These are phyloP conservation scores for Globisporangium uncinulatum DNA, from an alignment of 352 stramenopile species.

Conservation along the genomic window DNA sequence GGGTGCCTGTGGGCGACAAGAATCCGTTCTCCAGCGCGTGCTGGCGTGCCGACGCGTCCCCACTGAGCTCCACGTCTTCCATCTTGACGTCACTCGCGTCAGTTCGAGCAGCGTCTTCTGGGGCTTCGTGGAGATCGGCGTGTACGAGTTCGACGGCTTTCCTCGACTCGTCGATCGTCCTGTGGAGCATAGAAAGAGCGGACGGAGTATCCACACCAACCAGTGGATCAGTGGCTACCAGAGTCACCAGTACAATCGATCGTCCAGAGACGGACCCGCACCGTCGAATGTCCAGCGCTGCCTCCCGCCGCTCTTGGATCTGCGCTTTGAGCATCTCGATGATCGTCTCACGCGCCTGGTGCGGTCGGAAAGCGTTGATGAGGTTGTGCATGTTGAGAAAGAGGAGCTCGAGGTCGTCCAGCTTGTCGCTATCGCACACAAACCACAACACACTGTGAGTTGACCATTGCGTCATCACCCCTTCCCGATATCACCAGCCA, in stretches of 20 bases:
- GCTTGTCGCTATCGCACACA: slow-evolving; percentile 66
- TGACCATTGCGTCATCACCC: too few relatives aligned
- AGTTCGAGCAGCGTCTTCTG: slow-evolving; percentile 28
- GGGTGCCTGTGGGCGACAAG: slow-evolving; percentile 11
- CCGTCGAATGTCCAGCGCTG: slow-evolving; percentile 64
- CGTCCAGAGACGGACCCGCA: slow-evolving; percentile 1
- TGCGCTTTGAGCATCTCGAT: slow-evolving; percentile 79
- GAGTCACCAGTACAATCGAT: too few relatives aligned
- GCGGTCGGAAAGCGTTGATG: slow-evolving; percentile 83
- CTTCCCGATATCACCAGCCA: background rate
- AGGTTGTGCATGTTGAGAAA: slow-evolving; percentile 90
- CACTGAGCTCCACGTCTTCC: slow-evolving; percentile 16
- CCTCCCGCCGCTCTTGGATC: slow-evolving; percentile 70
- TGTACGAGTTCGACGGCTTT: slow-evolving; percentile 57
- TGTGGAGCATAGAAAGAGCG: background rate
- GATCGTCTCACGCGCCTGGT: slow-evolving; percentile 67
- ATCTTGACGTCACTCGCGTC: slow-evolving; percentile 22
- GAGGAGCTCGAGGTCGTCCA: slow-evolving; percentile 80
- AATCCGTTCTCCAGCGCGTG: slow-evolving; percentile 13
- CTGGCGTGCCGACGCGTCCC: slow-evolving; percentile 7
- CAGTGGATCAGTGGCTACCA: too few relatives aligned
- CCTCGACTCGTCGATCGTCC: slow-evolving; percentile 63
- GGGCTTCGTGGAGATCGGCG: slow-evolving; percentile 44
- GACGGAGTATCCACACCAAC: too few relatives aligned
- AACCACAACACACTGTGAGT: too few relatives aligned